Evolutionary conservation across 441 rosid species (phyloP).

Genomic region (Pelargonium myrrhifolium): DNA sequence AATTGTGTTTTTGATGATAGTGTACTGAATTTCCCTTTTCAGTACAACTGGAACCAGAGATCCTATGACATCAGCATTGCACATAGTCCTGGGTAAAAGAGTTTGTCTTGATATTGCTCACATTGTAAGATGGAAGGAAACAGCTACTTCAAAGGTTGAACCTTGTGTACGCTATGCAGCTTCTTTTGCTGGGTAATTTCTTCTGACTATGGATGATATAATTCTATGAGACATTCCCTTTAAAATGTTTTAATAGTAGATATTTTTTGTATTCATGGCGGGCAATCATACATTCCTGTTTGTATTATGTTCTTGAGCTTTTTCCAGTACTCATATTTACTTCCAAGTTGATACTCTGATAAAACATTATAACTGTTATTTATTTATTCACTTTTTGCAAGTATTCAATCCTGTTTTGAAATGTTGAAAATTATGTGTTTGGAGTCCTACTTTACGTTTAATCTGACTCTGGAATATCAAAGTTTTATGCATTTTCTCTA

Average conservation of each 20-base stretch:
- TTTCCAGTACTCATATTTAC: background rate
- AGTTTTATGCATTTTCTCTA: too few species aligned
- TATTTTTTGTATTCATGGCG: background rate
- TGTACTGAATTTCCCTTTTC: conserved; percentile 24
- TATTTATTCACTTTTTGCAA: background rate
- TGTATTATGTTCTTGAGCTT: background rate
- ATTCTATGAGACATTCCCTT: background rate
- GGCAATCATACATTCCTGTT: background rate
- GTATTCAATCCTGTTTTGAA: too few species aligned
- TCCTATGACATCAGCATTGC: conserved; percentile 82
- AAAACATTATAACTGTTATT: background rate
- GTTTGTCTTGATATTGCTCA: conserved; percentile 77
- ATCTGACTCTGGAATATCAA: too few species aligned
- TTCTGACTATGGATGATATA: conserved; percentile 17
- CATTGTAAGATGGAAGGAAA: conserved; percentile 83
- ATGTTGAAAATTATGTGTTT: too few species aligned
- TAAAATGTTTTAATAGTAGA: background rate
- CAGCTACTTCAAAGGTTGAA: conserved; percentile 50
- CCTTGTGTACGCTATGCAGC: conserved; percentile 87
- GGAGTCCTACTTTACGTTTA: too few species aligned
- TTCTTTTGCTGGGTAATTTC: conserved; percentile 91
- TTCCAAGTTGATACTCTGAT: background rate
- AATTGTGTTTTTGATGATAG: conserved; percentile 1
- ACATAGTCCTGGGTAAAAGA: conserved; percentile 76
- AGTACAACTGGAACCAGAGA: conserved; percentile 94